Evolutionary conservation across 768 basidiomycete genomes (phyloP).

Genomic region (Paxillus ammoniavirescens): DNA sequence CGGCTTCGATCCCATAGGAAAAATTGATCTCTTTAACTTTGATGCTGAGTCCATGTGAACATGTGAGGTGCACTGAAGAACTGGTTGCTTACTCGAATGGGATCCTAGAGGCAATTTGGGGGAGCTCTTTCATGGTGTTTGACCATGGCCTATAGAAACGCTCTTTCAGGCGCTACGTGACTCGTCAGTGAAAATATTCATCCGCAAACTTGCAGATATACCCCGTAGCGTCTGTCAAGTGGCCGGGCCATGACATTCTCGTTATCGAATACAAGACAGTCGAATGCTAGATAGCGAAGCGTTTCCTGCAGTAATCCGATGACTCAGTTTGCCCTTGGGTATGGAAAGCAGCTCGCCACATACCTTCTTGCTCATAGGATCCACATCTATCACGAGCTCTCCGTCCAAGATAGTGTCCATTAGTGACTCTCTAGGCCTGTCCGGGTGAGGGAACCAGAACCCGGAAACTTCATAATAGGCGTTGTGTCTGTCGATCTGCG

Average conservation of each 20-base stretch:
- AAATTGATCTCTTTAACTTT: constrained; percentile 83
- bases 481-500: constrained; percentile 94
- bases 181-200: constrained; percentile 4
- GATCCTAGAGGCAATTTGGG: constrained; percentile 56
- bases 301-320: constrained; percentile 55
- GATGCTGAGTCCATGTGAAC: constrained; percentile 51
- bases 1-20: constrained; percentile 85
- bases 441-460: constrained; percentile 88
- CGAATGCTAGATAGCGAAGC: constrained; percentile 83
- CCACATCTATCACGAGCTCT: constrained; percentile 89
- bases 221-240: constrained; percentile 87
- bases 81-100: constrained; percentile 76
- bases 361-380: constrained; percentile 71
- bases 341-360: constrained; percentile 21
- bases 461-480: constrained; percentile 71
- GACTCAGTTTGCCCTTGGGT: not conserved
- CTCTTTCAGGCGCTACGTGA: constrained; percentile 50
- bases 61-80: constrained; percentile 1
- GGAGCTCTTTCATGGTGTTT: constrained; percentile 66
- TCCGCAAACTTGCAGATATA: constrained; percentile 37
- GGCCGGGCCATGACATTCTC: constrained; percentile 84
- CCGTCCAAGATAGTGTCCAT: constrained; percentile 87
- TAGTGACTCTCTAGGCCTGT: constrained; percentile 63
- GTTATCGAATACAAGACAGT: constrained; percentile 84
- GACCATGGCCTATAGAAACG: constrained; percentile 84